These are phyloP conservation scores for Monosporascus sp. DNA, from an alignment of 2,329 filamentous ascomycete genomes.

Conservation along the genomic window DNA sequence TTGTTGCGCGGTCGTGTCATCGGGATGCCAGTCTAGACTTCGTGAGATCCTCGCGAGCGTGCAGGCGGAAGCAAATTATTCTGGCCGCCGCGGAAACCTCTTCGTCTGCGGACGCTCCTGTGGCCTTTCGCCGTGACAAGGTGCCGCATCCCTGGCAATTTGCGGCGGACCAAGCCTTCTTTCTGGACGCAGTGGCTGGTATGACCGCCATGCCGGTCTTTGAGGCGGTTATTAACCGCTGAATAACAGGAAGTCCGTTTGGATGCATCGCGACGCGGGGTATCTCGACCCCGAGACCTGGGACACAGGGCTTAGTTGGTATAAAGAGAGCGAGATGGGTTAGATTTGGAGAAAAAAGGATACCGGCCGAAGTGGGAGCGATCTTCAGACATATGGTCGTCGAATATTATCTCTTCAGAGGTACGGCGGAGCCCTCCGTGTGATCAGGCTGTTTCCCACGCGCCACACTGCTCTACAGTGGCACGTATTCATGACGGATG, in stretches of 20 bases:
- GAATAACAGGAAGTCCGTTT: conserved; percentile 17
- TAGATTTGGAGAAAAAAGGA: too few species aligned
- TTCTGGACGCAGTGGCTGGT: conserved; percentile 12
- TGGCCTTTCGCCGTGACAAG: conserved; percentile 25
- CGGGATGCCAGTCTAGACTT: conserved; percentile 15
- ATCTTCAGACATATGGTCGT: too few species aligned
- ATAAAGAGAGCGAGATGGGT: not conserved
- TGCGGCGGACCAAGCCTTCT: conserved; percentile 16
- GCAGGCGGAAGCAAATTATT: conserved; percentile 13
- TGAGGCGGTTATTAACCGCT: conserved; percentile 19
- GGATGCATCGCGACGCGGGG: conserved; percentile 12
- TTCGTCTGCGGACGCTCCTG: conserved; percentile 19
- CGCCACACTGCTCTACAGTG: too few species aligned
- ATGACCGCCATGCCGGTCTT: conserved; percentile 22
- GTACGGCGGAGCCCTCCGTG: too few species aligned
- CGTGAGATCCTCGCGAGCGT: conserved; percentile 16
- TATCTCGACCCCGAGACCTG: conserved; percentile 13
- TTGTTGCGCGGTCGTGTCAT: conserved; percentile 11
- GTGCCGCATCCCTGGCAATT: conserved; percentile 6
- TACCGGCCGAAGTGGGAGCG: too few species aligned
- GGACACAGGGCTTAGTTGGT: conserved; percentile 16
- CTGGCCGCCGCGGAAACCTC: conserved; percentile 11
- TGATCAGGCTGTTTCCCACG: too few species aligned
- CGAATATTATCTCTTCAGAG: too few species aligned
- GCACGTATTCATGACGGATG: too few species aligned